A percentile compares a stretch with the other conserved stretches of the same genome.
These are phyloP conservation scores for Schizochytrium sp. DNA, from an alignment of 108 stramenopile genomes.

Conservation along the genomic window DNA sequence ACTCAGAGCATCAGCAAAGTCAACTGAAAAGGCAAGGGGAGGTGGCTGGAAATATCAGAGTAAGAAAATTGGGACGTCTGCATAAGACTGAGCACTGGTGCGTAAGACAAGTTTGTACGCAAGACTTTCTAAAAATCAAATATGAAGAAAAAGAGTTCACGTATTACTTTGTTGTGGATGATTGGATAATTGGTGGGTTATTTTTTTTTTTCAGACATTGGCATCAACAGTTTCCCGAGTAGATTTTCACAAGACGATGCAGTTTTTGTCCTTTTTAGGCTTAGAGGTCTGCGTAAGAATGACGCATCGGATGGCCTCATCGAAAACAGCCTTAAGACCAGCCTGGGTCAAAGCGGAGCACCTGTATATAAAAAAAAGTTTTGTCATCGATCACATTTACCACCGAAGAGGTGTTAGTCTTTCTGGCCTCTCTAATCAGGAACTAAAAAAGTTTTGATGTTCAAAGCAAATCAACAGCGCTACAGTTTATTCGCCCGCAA, in stretches of 20 bases:
- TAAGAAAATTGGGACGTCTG: no score
- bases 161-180: no score
- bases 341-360: conserved; percentile 79
- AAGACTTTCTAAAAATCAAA: background rate
- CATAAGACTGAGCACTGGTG: no score
- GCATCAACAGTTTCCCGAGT: conserved; percentile 14
- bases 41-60: no score
- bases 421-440: no score
- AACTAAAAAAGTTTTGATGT: no score
- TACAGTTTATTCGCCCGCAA: no score
- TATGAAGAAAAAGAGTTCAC: background rate
- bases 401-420: no score
- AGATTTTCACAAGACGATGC: conserved; percentile 44
- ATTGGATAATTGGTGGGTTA: no score
- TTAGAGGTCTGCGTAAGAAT: conserved; percentile 50
- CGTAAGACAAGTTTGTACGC: background rate
- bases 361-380: conserved; percentile 10
- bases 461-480: no score
- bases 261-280: conserved; percentile 63
- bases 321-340: conserved; percentile 79
- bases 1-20: no score
- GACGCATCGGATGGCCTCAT: conserved; percentile 70
- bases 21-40: no score
- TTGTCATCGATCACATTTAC: background rate
- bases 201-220: background rate